Base-by-base conservation (phyloP, 345 rosid genomes). In the Moringa oleifera region DNA sequence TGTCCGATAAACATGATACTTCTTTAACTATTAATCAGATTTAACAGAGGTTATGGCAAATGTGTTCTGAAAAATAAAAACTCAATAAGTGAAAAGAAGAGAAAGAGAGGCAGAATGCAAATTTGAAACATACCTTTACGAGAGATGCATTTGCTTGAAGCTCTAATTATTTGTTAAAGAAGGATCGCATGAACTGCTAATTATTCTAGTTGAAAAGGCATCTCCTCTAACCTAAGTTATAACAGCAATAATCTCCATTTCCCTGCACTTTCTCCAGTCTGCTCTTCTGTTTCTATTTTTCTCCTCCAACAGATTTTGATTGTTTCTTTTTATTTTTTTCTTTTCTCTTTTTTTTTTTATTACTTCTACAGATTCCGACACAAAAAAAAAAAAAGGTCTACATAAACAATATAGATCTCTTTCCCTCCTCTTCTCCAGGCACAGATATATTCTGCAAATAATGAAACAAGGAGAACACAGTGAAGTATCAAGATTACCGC, bases 191-290 rank as follows among this genome's bases (percentile, higher is more conserved):
- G 65, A 68, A 15, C 20, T 49, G 53, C 25, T 23, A 33, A 47
- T 16, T 54, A 36, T 5, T 24, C 51, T 16, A 33, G 1, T 50
- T 46, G 37, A 33, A 33, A 62, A 63, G 59, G 68, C 51, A 60
- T 53, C 61, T 54, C 24, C 58, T 55, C 37, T 59, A 64, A 73
- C 53, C 70, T 57, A 68, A 64, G 45, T 54, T 57, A 58, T 7
- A 58, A 20, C 18, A 15, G 56, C 45, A 6, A 58, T 23, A 73
- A 60, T 73, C 73, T 65, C 59, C 62, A 66, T 10, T 21, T 22
- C 50, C 64, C 53, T 70, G 51, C 62, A 54, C 53, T 47, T 62
- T 19, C 58, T 67, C 59, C 59, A 37, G 64, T 45, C 60, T 53
- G 56, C 47, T 28, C 33, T 33, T 41, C 47, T 1, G 12, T 41